These are phyloP conservation scores for Beta corolliflora DNA, from an alignment of 179 eudicot species.

Conservation along the genomic window DNA sequence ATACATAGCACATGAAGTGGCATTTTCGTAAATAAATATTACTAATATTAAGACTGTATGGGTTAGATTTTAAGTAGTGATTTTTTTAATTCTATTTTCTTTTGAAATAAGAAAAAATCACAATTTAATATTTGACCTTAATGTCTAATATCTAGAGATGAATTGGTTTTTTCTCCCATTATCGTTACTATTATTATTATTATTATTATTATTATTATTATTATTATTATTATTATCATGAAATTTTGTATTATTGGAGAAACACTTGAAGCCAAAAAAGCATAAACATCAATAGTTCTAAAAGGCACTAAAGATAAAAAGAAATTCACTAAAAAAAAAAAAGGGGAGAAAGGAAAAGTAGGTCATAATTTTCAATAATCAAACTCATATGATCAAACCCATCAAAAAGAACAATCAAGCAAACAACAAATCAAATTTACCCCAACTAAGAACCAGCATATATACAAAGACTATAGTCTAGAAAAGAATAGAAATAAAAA, in stretches of 20 bases:
- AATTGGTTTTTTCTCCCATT: too few species aligned
- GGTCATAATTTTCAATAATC: background rate
- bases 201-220: too few species aligned
- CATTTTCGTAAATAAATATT: too few species aligned
- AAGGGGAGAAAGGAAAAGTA: background rate
- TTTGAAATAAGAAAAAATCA: too few species aligned
- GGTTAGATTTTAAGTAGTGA: background rate
- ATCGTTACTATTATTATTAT: too few species aligned
- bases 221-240: background rate
- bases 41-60: too few species aligned
- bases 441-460: background rate
- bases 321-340: background rate
- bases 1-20: too few species aligned
- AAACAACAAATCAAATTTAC: background rate
- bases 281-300: background rate
- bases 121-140: too few species aligned
- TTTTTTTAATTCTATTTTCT: background rate
- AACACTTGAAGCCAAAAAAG: conserved; percentile 22
- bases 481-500: background rate
- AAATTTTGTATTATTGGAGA: background rate
- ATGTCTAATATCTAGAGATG: too few species aligned
- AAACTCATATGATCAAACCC: background rate
- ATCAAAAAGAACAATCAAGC: background rate
- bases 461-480: background rate
- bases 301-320: background rate